Evolutionary conservation across 768 basidiomycete genomes (phyloP), one percentile per base, ranked within the genome.

Genomic region (Pholiota conissans): DNA sequence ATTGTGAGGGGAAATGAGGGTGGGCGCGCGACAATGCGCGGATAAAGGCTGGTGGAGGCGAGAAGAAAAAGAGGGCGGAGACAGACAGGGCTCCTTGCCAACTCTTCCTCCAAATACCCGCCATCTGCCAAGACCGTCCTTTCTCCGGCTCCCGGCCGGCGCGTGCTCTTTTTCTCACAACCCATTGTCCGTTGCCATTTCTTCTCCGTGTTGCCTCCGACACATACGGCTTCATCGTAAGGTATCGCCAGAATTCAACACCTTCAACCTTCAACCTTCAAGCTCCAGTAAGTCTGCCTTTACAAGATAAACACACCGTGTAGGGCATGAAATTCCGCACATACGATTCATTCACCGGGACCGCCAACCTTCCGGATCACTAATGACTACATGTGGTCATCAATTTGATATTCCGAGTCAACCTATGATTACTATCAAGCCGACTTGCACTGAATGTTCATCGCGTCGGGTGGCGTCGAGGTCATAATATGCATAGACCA

Each of bases 31-130:
- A 54, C 42, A 37, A 57, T 58, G 59, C 28, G 64, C 61, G 63
- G 20, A 42, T 39, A 29, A 16, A 20, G 26, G 24, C 53, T 32
- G 56, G 26, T 28, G 42, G 49, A 47, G 30, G 28, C 22, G 68
- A 72, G 53, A 58, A 67, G 65, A 56, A 69, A 64, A 60, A 55
- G 52, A 60, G 56, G 59, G 61, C 61, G 52, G 59, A 32, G 30
- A 61, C 53, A 67, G 42, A 46, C 63, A 45, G 40, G 50, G 30
- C 24, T 28, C n/a, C n/a, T 46, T 30, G 29, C 14, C 53, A 40
- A 37, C 42, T 22, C 42, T 18, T 18, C 42, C 42, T 26, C 42
- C 42, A 45, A 45, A 45, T 45, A 45, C 42, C 18, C 42, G 42
- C 4, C 42, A 45, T 45, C 42, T 24, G 22, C 42, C 22, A 45